Evolutionary conservation across 2,329 filamentous ascomycete genomes (phyloP).

Genomic region (Aspergillus viridinutans): DNA sequence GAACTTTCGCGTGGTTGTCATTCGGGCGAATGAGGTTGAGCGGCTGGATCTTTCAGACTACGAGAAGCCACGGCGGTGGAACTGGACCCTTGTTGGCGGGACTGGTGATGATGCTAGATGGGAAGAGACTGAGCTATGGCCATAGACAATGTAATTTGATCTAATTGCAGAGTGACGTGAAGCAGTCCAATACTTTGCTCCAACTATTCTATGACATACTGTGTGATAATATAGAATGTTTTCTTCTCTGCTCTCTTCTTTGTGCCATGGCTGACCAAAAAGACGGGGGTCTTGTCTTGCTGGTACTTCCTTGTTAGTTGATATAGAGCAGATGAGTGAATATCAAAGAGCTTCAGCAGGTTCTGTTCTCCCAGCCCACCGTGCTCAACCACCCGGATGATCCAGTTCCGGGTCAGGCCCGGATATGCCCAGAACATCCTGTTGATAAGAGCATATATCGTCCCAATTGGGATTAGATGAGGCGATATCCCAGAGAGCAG

Average conservation of each 20-base stretch:
- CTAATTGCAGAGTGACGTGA: not conserved
- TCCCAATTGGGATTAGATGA: not conserved
- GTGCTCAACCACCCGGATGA: not conserved
- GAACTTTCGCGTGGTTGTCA: slow-evolving; percentile 84
- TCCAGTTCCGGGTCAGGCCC: not conserved
- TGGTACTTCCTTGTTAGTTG: not conserved
- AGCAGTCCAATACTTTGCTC: not conserved
- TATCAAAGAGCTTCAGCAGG: not conserved
- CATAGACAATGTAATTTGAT: slow-evolving; percentile 28
- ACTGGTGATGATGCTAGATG: slow-evolving; percentile 50
- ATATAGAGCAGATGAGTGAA: not conserved
- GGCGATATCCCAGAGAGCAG: not conserved
- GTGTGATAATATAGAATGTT: not conserved
- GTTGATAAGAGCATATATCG: not conserved
- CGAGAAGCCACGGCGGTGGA: slow-evolving; percentile 58
- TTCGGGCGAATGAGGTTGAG: slow-evolving; percentile 76
- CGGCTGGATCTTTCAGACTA: slow-evolving; percentile 67
- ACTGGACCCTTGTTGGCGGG: slow-evolving; percentile 57
- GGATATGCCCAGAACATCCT: not conserved
- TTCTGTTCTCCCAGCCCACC: not conserved
- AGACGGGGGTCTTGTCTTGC: not conserved
- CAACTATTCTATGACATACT: not conserved
- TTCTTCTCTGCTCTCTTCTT: not conserved
- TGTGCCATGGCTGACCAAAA: not conserved
- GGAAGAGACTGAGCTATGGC: slow-evolving; percentile 68